Evolutionary conservation across 2,329 filamentous ascomycete species (phyloP), one percentile per base, ranked within the genome.

Genomic region (Sphaerulina vaccinii): DNA sequence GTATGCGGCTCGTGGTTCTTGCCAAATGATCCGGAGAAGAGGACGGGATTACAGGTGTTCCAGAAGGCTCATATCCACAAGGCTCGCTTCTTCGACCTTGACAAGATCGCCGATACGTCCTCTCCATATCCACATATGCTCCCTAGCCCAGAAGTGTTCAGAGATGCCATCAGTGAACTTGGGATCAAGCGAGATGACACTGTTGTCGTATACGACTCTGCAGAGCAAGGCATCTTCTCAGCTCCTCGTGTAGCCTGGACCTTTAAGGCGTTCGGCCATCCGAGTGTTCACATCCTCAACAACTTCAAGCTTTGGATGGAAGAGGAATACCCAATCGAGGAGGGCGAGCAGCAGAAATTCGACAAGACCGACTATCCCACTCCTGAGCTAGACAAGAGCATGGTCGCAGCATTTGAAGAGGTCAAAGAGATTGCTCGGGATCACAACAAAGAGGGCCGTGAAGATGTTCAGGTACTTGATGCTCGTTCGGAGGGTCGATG

Each of bases 111-210:
- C 65, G 91, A 99, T 72, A 84, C 85, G 59, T 83, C 84, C 62
- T 95, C 87, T 49, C 87, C 89, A 1, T 97, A 96, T 69, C 92
- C 93, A 6, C 93, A 99, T 70, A 99, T 99, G 93, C 82, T 99
- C 2, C 93, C 93, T 2, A 85, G 81, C 6, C 79, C 88, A 32
- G 84, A 88, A 65, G 79, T 83, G 45, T 97, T 99, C 67, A 88
- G 89, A 38, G 81, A 85, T 48, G 89, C 91, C 36, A 95, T 99
- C 91, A 86, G 87, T 62, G 82, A 87, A 59, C 74, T 99, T 42
- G 93, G 93, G 6, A 93, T 99, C 60, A 82, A 84, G 50, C 83
- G 84, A 57, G 89, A 96, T 60, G 93, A 99, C 61, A 87, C 84
- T 29, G 82, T 99, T 3, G 93, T 99, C 0, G 89, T 99, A 4